Base-by-base conservation (phyloP, 164 flowering plant species). In the Annona squamosa region DNA sequence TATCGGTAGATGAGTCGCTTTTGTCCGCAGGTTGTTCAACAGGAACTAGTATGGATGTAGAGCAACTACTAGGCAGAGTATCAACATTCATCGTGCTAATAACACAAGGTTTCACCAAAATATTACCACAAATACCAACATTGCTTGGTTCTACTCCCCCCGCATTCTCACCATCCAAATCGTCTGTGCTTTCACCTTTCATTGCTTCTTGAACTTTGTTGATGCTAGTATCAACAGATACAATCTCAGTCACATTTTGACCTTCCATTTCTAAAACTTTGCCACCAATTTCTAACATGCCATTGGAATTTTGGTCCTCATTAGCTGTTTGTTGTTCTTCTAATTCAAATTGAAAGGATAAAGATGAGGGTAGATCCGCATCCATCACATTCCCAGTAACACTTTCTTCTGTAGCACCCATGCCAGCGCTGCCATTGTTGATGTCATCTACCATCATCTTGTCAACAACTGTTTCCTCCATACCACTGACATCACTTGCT, bases 161-260 rank as follows among this genome's bases (percentile, higher is more conserved):
- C 9, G 59, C 59, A 10, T 52, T 52, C 59, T 52, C 59, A 4
- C 59, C 13, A 52, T 16, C 9, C 45, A 66, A 3, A 66, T 10
- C 47, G 46, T 2, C 70, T 52, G 9, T 16, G 13, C 9, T 52
- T 52, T 52, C 59, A 52, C 59, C 59, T 7, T 16, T 2, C 63
- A 48, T 46, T 57, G 68, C 82, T n/a, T 64, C 46, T 52, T 59
- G 67, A 76, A 70, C 78, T 46, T 37, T 46, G 61, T 42, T 37
- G 2, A 42, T 72, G 70, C 75, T 71, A 42, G 44, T 75, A 44
- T 68, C 57, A 4, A 65, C 64, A 72, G 82, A 75, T 72, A 71
- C 66, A 5, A 66, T 63, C 65, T 63, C 17, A 17, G 26, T 16
- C 41, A 10, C 5, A 4, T 16, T 3, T 3, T 56, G 17, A 63